A percentile compares a stretch with the other conserved stretches of the same genome.
Evolutionary conservation across 495 filamentous ascomycete genomes (phyloP).

Genomic region (Penicillium steckii): DNA sequence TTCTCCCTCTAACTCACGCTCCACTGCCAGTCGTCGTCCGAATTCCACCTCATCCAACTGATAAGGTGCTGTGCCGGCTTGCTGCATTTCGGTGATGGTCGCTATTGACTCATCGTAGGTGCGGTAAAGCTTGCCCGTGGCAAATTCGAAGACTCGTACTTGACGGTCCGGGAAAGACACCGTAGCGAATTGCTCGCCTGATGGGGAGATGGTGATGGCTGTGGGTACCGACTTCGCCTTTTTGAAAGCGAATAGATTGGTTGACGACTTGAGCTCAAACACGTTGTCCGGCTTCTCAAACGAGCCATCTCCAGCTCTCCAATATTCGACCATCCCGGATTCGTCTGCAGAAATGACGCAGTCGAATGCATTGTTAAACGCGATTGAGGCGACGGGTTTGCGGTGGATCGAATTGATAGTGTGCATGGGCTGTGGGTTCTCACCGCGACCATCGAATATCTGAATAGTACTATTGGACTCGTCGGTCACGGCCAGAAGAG

Average conservation of each 20-base stretch:
- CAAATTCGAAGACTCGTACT: constrained; percentile 89
- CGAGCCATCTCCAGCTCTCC: constrained; percentile 66
- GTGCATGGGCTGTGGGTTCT: constrained; percentile 70
- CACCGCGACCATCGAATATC: constrained; percentile 88
- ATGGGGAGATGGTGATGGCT: constrained; percentile 83
- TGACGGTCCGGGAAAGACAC: constrained; percentile 93
- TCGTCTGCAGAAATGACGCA: constrained; percentile 89
- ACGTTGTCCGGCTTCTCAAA: constrained; percentile 93
- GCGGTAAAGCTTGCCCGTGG: constrained; percentile 79
- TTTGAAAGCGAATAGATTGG: constrained; percentile 94
- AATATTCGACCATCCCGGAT: constrained; percentile 95
- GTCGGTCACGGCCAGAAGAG: constrained; percentile 87
- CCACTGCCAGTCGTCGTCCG: constrained; percentile 80
- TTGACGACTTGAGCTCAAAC: constrained; percentile 87
- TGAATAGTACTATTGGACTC: constrained; percentile 67
- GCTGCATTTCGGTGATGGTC: constrained; percentile 89
- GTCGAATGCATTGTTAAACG: constrained; percentile 85
- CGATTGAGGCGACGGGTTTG: constrained; percentile 75
- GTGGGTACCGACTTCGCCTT: constrained; percentile 85
- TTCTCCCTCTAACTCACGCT: constrained; percentile 77
- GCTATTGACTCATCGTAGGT: constrained; percentile 91
- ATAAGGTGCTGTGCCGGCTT: constrained; percentile 76
- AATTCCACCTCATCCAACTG: constrained; percentile 89
- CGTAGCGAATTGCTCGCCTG: constrained; percentile 79
- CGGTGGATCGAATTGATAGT: constrained; percentile 73